phyloP scores from a whole-genome alignment of 75 land plant species.

The Cryptomeria japonica region DNA sequence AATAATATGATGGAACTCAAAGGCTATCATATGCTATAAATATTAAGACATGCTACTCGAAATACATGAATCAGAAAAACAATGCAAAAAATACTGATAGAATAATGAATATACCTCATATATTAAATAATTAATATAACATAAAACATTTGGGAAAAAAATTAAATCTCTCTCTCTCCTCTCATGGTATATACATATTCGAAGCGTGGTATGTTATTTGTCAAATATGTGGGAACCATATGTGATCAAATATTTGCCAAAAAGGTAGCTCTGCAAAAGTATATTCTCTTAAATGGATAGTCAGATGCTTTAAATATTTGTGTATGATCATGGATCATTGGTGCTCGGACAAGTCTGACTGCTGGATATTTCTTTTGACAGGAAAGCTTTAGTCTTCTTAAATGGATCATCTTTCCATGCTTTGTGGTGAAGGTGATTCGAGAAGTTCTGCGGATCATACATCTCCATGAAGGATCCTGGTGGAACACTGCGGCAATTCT shows the following conservation, averaged over 20 bases:
- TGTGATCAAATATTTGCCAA: not conserved
- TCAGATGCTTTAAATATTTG: not conserved
- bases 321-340: not conserved
- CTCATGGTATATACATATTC: no score
- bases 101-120: no score
- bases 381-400: slow-evolving; percentile 56
- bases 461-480: slow-evolving; percentile 34
- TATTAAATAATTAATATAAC: no score
- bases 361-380: slow-evolving; percentile 19
- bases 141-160: no score
- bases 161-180: no score
- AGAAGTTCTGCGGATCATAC: slow-evolving; percentile 43
- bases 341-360: slow-evolving; percentile 5
- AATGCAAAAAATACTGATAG: no score
- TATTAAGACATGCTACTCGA: no score
- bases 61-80: no score
- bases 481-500: slow-evolving; percentile 43
- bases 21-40: no score
- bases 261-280: slow-evolving; percentile 10
- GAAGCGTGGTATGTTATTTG: not conserved
- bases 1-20: no score
- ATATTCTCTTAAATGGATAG: not conserved
- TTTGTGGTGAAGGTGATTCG: slow-evolving; percentile 50
- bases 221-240: not conserved
- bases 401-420: slow-evolving; percentile 57